Evolutionary conservation across 164 flowering plant species (phyloP).

Genomic region (Magnolia sinica): DNA sequence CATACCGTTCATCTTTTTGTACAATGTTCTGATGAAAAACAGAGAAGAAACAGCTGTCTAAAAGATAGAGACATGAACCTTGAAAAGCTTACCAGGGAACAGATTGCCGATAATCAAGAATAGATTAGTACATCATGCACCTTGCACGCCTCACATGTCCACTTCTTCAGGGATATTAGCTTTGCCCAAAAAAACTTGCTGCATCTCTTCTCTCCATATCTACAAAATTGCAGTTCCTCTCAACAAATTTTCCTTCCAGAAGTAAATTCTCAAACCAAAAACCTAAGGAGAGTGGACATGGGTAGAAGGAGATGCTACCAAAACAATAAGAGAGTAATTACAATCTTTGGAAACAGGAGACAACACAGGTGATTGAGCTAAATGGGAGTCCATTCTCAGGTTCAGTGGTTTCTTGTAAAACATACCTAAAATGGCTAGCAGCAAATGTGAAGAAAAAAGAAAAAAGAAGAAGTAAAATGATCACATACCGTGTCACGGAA

Average conservation of each 20-base stretch:
- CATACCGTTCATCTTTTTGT: no score
- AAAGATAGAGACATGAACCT: not conserved
- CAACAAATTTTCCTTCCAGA: not conserved
- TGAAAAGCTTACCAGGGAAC: conserved; percentile 14
- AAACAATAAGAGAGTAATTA: not conserved
- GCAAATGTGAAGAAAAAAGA: not conserved
- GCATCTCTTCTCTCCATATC: conserved; percentile 98
- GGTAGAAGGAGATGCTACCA: not conserved
- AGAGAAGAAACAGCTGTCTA: no score
- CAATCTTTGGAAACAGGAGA: not conserved
- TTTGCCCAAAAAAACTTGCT: conserved; percentile 70
- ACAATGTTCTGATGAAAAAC: no score
- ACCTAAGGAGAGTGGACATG: not conserved
- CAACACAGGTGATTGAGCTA: no score
- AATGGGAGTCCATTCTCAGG: not conserved
- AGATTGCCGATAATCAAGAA: conserved; percentile 3
- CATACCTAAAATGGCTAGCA: not conserved
- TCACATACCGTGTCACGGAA: conserved; percentile 76
- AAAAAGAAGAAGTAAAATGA: not conserved
- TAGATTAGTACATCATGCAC: not conserved
- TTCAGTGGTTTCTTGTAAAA: not conserved
- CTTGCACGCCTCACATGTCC: conserved; percentile 27
- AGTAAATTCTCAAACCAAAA: not conserved
- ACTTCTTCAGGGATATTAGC: conserved; percentile 51
- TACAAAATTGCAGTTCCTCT: conserved; percentile 19